Base-by-base conservation (phyloP, 2,329 filamentous ascomycete genomes). In the Trichophyton rubrum region DNA sequence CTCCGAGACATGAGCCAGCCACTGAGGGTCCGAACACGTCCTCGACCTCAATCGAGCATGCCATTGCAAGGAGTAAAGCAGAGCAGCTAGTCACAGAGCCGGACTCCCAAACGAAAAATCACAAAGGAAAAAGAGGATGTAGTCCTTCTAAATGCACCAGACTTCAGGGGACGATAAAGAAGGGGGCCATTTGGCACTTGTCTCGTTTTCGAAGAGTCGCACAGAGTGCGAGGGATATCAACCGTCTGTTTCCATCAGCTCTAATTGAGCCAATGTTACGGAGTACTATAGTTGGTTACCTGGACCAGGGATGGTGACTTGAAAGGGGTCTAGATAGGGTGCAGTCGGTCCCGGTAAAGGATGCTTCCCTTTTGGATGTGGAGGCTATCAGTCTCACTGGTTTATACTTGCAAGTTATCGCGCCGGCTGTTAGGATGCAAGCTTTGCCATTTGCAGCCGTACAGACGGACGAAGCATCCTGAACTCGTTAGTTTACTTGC, bases 21-120 rank as follows among this genome's bases (percentile, higher is more conserved):
- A 71, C 65, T 11, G 60, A 61, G 51, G 69, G 68, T 17, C 69
- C 69, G 47, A 71, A 71, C 13, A 57, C 53, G 56, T 70, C 64
- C 45, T 69, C 65, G 20, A 64, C 61, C 13, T 30, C 49, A 17
- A 55, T 51, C 40, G 53, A 56, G 55, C 53, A 61, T 17, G 53
- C 62, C 35, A 62, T 53, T 3, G 65, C 41, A 49, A 40, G 8
- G 17, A 8, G 61, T 40, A 45, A 17, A 33, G 51, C 15, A 20
- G 15, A 55, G 27, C 22, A 33, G 51, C 15, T n/a, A 35, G 30
- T 30, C 33, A 35, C 51, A 9, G 51, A 55, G 11, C 27, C 24
- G 15, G 33, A 33, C 3, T 17, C 24, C 9, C n/a, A 55, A 30
- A 15, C n/a, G 27, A 20, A 11, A 11, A 11, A 35, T 35, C n/a